phyloP scores from a whole-genome alignment of 495 filamentous ascomycete species.

The Apodospora peruviana region DNA sequence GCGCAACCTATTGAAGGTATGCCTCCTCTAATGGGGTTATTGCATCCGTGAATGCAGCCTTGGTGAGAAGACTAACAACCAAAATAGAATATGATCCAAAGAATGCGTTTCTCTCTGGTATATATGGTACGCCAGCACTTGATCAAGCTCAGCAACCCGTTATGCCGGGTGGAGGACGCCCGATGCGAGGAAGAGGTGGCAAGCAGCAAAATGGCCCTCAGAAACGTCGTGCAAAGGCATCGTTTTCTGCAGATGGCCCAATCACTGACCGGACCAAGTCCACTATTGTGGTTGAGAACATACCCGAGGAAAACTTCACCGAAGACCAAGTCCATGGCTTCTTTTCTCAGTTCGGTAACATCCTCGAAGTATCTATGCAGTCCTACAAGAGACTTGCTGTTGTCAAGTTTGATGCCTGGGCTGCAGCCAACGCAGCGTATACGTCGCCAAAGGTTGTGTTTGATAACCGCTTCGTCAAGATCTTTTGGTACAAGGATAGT shows the following conservation, averaged over 20 bases:
- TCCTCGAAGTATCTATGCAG: conserved; percentile 69
- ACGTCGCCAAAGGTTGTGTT: conserved; percentile 92
- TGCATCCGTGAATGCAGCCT: background rate
- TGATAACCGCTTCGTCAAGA: conserved; percentile 95
- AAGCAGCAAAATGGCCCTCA: conserved; percentile 16
- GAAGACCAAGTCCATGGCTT: conserved; percentile 71
- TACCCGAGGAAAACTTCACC: conserved; percentile 78
- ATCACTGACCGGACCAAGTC: conserved; percentile 68
- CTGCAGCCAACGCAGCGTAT: conserved; percentile 73
- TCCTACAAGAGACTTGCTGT: conserved; percentile 72
- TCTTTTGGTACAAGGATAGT: conserved; percentile 84
- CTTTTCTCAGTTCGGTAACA: conserved; percentile 79
- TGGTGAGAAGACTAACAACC: conserved; percentile 12
- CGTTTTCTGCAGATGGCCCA: conserved; percentile 72
- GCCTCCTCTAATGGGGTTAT: conserved; percentile 15
- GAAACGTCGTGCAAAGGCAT: conserved; percentile 37
- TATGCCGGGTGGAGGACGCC: conserved; percentile 1
- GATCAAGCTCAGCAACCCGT: conserved; percentile 3
- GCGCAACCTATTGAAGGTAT: conserved; percentile 33
- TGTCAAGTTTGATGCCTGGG: conserved; percentile 71
- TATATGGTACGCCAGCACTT: background rate
- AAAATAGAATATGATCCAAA: conserved; percentile 78
- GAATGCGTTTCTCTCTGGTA: conserved; percentile 38
- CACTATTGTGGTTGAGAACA: conserved; percentile 86
- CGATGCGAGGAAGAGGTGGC: conserved; percentile 10